Evolutionary conservation across 2,329 filamentous ascomycete species (phyloP).

Genomic region (Fusarium longipes): DNA sequence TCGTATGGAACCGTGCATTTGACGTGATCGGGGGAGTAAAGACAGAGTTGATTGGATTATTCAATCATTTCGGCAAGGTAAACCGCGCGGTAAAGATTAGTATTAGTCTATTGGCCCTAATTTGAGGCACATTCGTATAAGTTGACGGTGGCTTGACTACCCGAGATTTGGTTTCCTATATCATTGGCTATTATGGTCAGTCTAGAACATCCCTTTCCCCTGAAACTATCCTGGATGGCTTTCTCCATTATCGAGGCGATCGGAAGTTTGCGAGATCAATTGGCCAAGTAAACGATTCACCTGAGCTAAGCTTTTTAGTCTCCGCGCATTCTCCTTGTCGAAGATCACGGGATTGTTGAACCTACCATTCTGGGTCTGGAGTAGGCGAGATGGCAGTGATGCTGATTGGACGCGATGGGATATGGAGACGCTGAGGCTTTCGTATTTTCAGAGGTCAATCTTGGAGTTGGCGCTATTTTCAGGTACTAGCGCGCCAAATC

Average conservation of each 20-base stretch:
- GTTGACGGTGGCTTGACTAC: neutral
- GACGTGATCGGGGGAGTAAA: neutral
- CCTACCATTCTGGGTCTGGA: neutral
- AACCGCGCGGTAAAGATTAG: neutral
- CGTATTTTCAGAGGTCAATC: neutral
- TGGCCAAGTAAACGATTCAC: neutral
- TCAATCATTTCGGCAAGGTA: neutral
- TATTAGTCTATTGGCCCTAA: neutral
- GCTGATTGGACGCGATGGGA: neutral
- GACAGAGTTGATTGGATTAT: neutral
- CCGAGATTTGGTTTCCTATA: neutral
- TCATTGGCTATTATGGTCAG: neutral
- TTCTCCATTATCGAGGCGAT: neutral
- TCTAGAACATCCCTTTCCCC: constrained; percentile 1
- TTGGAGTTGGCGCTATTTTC: neutral
- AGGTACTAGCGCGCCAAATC: neutral
- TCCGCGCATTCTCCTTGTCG: neutral
- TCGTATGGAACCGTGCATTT: neutral
- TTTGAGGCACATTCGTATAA: neutral
- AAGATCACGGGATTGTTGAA: neutral
- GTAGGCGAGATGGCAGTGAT: neutral
- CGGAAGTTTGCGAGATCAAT: neutral
- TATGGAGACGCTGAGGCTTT: neutral
- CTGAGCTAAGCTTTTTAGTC: constrained; percentile 8
- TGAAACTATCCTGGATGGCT: too few relatives aligned